Evolutionary conservation across 305 asterid species (phyloP), one percentile per base, ranked within the genome.

Genomic region (Fraxinus albicans): DNA sequence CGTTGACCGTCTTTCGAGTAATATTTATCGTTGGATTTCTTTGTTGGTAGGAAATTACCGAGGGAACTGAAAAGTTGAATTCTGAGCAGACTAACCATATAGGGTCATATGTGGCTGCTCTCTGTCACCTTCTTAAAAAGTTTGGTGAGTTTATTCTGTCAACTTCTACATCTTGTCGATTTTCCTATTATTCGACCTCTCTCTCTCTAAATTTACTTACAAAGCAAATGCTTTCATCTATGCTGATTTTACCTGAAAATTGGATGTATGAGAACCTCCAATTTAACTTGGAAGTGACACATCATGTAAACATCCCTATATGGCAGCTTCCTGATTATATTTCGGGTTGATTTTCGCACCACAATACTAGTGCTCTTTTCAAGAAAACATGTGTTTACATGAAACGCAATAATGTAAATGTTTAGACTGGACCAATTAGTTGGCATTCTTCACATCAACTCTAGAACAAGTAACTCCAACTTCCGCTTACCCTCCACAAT

Each of bases 41-140:
- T 55, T 63, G 70, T 67, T n/a, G 76, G 86, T 78, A 94, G 97
- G 97, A 79, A 69, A 86, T 88, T 80, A 70, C 73, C 25, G 83
- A 82, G 53, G 87, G 83, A 70, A 84, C 78, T 23, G 89, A 85
- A 81, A 78, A 35, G 80, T 50, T 84, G 85, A 93, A 87, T 82
- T 73, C 78, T 12, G 93, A 85, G 86, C 83, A 80, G 90, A 84
- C 78, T 79, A 87, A 89, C 79, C 85, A 40, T 79, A 77, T 91
- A 42, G 86, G 85, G 29, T 87, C 98, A 15, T 96, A 89, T 85
- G 91, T 93, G 76, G 89, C 92, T 79, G 96, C 98, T 47, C 87
- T 93, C 17, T 87, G 92, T 82, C 91, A 93, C 88, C 88, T 93
- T 63, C 85, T 94, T 73, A 91, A 90, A 90, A 92, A 88, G 88